Conservation (phyloP, 2,329 filamentous ascomycete species). For the Pseudohalonectria lignicola region DNA sequence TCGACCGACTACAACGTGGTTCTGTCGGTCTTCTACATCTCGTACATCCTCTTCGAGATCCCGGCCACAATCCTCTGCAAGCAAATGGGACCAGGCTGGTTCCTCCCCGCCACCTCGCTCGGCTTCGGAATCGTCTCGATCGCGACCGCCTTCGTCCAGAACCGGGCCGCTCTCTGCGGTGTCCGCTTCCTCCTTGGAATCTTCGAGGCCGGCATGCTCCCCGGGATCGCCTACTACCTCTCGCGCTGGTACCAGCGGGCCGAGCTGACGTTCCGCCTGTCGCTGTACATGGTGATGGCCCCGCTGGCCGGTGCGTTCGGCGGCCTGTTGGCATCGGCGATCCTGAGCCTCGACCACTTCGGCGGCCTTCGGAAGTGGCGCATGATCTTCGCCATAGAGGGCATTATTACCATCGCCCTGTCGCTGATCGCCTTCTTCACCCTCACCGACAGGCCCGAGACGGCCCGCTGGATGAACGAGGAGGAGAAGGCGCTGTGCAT, state of each 20-base stretch:
- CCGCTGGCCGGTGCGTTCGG: constrained; percentile 14
- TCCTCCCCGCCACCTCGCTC: constrained; percentile 50
- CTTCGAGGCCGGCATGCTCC: constrained; percentile 65
- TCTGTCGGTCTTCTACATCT: constrained; percentile 59
- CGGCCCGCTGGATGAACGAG: constrained; percentile 41
- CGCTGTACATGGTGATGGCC: constrained; percentile 52
- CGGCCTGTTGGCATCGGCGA: constrained; percentile 14
- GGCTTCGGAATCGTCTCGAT: constrained; percentile 54
- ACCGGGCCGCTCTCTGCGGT: constrained; percentile 32
- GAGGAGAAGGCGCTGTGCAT: constrained; percentile 48
- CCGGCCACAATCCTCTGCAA: constrained; percentile 60
- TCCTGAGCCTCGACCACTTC: constrained; percentile 35
- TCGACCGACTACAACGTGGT: constrained; percentile 60
- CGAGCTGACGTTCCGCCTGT: constrained; percentile 49
- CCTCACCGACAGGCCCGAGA: constrained; percentile 38
- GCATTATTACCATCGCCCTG: constrained; percentile 45
- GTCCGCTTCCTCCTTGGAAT: constrained; percentile 58
- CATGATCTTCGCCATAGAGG: constrained; percentile 54
- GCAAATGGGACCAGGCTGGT: constrained; percentile 62
- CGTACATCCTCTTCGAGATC: constrained; percentile 64
- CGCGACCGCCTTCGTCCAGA: constrained; percentile 53
- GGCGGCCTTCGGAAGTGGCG: constrained; percentile 47
- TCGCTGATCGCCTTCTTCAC: constrained; percentile 43
- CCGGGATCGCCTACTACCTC: constrained; percentile 64
- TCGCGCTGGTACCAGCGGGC: constrained; percentile 55